Percentiles rank a stretch among this genome's conserved stretches.
These are phyloP conservation scores for Amaranthus hypochondriacus DNA, from an alignment of 148 eudicot species.

Conservation along the genomic window DNA sequence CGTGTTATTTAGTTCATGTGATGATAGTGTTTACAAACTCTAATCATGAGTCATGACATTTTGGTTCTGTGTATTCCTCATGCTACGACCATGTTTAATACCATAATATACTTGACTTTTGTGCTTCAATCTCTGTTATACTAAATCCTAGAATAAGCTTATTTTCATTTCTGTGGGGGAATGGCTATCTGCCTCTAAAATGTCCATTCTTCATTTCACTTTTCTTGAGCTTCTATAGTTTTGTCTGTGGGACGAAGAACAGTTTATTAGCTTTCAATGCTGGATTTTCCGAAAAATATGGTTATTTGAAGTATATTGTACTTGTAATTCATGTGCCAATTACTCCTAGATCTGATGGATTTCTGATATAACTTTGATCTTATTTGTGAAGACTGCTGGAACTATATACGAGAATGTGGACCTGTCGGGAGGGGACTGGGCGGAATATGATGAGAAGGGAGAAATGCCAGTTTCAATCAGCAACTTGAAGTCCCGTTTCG, in stretches of 20 bases:
- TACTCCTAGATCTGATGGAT: not conserved
- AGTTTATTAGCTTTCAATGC: not conserved
- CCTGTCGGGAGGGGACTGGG: conserved; percentile 38
- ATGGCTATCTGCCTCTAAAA: not conserved
- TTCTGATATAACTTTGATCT: not conserved
- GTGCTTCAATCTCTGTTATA: not conserved
- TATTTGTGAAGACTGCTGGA: conserved; percentile 53
- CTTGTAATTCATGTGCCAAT: not conserved
- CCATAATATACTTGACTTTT: not conserved
- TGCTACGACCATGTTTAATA: not conserved
- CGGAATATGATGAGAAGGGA: conserved; percentile 50
- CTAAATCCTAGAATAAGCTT: too few species aligned
- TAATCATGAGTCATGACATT: not conserved
- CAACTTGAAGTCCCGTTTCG: conserved; percentile 47
- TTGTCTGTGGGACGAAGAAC: not conserved
- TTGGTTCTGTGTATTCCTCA: not conserved
- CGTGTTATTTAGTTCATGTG: not conserved
- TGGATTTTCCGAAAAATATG: not conserved
- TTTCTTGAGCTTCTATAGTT: not conserved
- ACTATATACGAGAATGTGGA: conserved; percentile 55
- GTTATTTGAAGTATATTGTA: not conserved
- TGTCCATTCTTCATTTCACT: not conserved
- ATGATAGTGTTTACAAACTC: not conserved
- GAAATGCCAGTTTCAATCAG: conserved; percentile 72
- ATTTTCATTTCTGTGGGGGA: too few species aligned